A percentile compares a stretch with the other conserved stretches of the same genome.
These are phyloP conservation scores for Neocucurbitaria cava DNA, from an alignment of 2,329 filamentous ascomycete genomes.

Conservation along the genomic window DNA sequence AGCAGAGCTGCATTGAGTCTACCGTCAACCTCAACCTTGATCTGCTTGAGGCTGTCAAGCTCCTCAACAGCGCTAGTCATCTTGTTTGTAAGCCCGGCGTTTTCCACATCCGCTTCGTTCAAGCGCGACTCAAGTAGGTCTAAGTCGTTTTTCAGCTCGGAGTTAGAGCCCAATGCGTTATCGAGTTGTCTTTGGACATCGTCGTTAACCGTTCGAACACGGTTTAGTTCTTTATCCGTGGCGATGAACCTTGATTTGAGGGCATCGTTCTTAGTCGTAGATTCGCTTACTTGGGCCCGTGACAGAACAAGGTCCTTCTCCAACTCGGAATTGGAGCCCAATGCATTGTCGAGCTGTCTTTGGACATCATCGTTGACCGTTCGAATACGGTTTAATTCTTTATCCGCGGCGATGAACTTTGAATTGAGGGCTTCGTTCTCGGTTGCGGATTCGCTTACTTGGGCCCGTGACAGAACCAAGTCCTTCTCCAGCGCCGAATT, in stretches of 20 bases:
- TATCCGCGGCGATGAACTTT: not conserved
- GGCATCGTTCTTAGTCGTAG: not conserved
- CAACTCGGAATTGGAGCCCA: conserved; percentile 11
- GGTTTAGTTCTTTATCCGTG: not conserved
- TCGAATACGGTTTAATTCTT: not conserved
- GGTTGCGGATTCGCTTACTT: not conserved
- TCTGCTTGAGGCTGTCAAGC: conserved; percentile 20
- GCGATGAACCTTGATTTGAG: not conserved
- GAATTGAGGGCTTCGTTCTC: not conserved
- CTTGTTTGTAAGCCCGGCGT: conserved; percentile 15
- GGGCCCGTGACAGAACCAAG: not conserved
- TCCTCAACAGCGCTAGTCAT: conserved; percentile 14
- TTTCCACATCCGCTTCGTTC: conserved; percentile 18
- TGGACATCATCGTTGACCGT: conserved; percentile 12
- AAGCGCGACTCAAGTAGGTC: conserved; percentile 15
- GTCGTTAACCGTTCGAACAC: conserved; percentile 1
- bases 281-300: not conserved
- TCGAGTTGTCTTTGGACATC: conserved; percentile 8
- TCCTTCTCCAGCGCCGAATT: conserved; percentile 10
- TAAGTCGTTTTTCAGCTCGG: conserved; percentile 27
- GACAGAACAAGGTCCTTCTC: not conserved
- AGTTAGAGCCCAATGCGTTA: conserved; percentile 8
- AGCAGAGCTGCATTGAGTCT: conserved; percentile 11
- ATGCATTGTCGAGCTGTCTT: not conserved
- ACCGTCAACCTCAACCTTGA: conserved; percentile 17